Percentiles rank a stretch among this genome's conserved stretches.
Evolutionary conservation across 1,284 basidiomycete species (phyloP).

Genomic region (Chalciporus sp.): DNA sequence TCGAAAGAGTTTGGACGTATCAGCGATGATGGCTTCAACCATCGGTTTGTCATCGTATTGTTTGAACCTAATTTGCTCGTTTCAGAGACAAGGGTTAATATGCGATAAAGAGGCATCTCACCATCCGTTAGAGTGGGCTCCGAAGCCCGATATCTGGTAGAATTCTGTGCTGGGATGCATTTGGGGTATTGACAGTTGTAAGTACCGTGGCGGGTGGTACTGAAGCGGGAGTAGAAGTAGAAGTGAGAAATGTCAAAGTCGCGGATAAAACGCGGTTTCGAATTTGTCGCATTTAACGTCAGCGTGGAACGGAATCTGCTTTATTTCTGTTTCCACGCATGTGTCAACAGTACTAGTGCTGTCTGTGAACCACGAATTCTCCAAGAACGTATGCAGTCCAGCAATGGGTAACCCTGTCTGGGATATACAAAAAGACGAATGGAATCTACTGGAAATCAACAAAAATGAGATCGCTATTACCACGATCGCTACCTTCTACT

Average conservation of each 20-base stretch:
- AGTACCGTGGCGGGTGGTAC: background rate
- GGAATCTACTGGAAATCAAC: too few relatives aligned
- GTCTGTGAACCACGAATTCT: too few relatives aligned
- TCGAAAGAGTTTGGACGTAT: slow-evolving; percentile 17
- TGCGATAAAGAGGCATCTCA: background rate
- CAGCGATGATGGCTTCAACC: slow-evolving; percentile 7
- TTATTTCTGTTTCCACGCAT: too few relatives aligned
- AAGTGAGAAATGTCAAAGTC: too few relatives aligned
- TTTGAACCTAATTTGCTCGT: slow-evolving; percentile 28
- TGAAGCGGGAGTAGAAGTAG: background rate
- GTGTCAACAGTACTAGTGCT: too few relatives aligned
- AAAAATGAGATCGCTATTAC: too few relatives aligned
- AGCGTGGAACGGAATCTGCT: too few relatives aligned
- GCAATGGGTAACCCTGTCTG: too few relatives aligned
- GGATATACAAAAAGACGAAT: too few relatives aligned
- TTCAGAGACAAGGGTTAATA: background rate
- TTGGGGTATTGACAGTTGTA: background rate
- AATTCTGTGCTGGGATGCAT: slow-evolving; percentile 23
- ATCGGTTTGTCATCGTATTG: slow-evolving; percentile 29
- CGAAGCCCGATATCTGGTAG: slow-evolving; percentile 31
- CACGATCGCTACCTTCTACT: too few relatives aligned
- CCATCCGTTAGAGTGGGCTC: slow-evolving; percentile 35
- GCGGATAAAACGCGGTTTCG: background rate
- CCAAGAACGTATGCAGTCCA: too few relatives aligned
- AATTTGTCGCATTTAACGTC: too few relatives aligned